Evolutionary conservation across 306 rosid genomes (phyloP).

Genomic region (Quercus mongolica): DNA sequence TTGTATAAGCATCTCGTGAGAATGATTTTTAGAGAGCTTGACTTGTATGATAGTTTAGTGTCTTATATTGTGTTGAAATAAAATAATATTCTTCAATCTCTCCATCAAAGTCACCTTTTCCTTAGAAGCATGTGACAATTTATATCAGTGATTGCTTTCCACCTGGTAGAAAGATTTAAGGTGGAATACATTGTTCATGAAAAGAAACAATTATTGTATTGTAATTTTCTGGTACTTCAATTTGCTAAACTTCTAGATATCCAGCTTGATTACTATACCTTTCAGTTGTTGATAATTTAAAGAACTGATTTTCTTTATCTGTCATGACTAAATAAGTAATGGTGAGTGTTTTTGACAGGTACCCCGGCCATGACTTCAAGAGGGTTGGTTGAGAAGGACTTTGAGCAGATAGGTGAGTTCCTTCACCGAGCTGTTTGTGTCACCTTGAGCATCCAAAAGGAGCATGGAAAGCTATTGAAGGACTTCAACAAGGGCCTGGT

Average conservation of each 20-base stretch:
- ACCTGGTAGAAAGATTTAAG: not conserved
- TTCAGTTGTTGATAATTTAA: not conserved
- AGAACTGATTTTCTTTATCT: not conserved
- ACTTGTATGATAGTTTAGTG: not conserved
- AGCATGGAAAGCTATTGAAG: constrained; percentile 80
- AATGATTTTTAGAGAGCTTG: not conserved
- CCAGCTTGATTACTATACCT: not conserved
- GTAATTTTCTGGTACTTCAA: no score
- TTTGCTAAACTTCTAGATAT: not conserved
- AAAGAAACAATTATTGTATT: no score
- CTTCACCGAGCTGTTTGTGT: constrained; percentile 81
- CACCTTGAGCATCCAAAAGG: constrained; percentile 74
- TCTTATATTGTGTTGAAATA: not conserved
- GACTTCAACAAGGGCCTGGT: constrained; percentile 93
- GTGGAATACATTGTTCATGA: not conserved
- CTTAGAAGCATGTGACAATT: no score
- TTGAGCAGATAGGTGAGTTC: constrained; percentile 88
- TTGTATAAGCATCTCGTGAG: not conserved
- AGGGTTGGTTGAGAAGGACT: constrained; percentile 91
- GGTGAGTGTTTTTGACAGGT: constrained; percentile 40
- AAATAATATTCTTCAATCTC: not conserved
- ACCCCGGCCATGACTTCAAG: constrained; percentile 96
- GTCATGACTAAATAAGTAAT: constrained; percentile 11
- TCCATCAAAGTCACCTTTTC: not conserved
- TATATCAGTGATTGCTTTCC: not conserved